Percentiles rank a stretch among this genome's conserved stretches.
phyloP scores from a whole-genome alignment of 345 rosid genomes.

The Salix suchowensis region DNA sequence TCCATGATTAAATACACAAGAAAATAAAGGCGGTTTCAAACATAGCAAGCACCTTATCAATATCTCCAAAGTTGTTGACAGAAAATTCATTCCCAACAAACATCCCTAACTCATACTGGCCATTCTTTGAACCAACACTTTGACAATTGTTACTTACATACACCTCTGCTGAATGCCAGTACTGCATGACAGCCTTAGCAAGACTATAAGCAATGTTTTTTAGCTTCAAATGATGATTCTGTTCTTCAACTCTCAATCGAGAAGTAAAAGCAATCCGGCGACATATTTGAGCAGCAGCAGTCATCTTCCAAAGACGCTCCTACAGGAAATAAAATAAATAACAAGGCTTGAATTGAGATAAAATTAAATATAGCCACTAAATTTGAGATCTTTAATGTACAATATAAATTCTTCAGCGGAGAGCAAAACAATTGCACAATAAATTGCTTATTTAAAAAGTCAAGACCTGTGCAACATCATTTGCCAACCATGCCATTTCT shows the following conservation, averaged over 20 bases:
- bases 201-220: constrained; percentile 59
- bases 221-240: constrained; percentile 41
- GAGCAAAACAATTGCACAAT: constrained; percentile 11
- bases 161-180: constrained; percentile 73
- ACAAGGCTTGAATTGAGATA: not conserved
- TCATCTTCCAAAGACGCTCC: constrained; percentile 99
- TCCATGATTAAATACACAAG: not conserved
- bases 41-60: constrained; percentile 32
- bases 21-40: not conserved
- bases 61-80: constrained; percentile 33
- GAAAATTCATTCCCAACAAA: constrained; percentile 29
- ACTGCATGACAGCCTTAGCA: constrained; percentile 79
- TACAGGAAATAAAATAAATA: constrained; percentile 20
- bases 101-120: constrained; percentile 19
- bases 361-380: not conserved
- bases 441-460: constrained; percentile 6
- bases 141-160: constrained; percentile 34
- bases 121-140: constrained; percentile 23
- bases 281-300: constrained; percentile 92
- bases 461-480: constrained; percentile 95
- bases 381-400: not conserved
- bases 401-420: not conserved
- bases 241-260: constrained; percentile 53
- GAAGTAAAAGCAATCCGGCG: constrained; percentile 61
- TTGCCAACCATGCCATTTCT: constrained; percentile 99